Conservation (phyloP, 2,329 filamentous ascomycete genomes). For the Monilinia fructigena region DNA sequence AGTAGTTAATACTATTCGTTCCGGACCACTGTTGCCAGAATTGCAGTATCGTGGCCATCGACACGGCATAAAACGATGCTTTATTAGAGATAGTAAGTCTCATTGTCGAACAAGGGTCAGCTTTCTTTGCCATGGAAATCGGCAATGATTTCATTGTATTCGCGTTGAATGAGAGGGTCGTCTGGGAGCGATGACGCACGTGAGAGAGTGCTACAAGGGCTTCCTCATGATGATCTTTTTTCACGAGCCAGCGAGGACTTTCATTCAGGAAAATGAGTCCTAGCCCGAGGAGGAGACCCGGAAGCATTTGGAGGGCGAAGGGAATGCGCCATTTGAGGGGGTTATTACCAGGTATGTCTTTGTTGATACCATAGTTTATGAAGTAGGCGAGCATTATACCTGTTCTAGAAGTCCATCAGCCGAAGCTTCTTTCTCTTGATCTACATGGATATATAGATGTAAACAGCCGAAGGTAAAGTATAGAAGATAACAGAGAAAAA, state of each 20-base stretch:
- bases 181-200: conserved; percentile 49
- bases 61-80: conserved; percentile 42
- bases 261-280: conserved; percentile 60
- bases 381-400: conserved; percentile 27
- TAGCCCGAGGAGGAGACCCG: conserved; percentile 57
- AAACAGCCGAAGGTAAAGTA: not conserved
- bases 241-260: conserved; percentile 64
- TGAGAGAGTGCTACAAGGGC: conserved; percentile 56
- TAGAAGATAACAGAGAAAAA: too few species aligned
- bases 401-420: conserved; percentile 2
- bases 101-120: conserved; percentile 44
- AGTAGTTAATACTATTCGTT: conserved; percentile 54
- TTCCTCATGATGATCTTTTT: conserved; percentile 63
- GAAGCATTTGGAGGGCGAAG: conserved; percentile 63
- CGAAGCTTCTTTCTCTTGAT: not conserved
- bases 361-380: conserved; percentile 23
- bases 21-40: conserved; percentile 73
- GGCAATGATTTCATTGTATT: conserved; percentile 50
- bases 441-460: not conserved
- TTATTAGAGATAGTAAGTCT: conserved; percentile 28
- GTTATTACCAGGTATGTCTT: conserved; percentile 7
- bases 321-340: conserved; percentile 49
- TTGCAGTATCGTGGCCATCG: conserved; percentile 42
- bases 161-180: conserved; percentile 51
- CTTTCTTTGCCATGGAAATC: conserved; percentile 49